phyloP scores from a whole-genome alignment of 2,329 filamentous ascomycete species.

The Chalaropsis ovoidea region DNA sequence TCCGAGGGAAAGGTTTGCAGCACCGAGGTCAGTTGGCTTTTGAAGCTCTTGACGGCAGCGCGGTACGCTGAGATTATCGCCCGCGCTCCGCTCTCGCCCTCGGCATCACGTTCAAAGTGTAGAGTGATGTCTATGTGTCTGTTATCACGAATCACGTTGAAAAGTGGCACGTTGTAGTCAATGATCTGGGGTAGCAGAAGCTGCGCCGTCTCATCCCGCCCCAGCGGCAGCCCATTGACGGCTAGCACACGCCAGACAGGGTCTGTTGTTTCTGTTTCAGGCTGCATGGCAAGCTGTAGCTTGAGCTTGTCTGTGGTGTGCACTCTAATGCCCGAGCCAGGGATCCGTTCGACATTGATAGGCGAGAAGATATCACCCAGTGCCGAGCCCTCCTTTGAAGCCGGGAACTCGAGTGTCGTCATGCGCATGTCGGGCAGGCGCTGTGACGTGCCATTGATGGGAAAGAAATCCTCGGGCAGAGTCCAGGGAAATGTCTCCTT shows the following conservation, averaged over 20 bases:
- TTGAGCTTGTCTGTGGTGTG: conserved; percentile 45
- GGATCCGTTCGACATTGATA: conserved; percentile 27
- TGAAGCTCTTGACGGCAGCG: conserved; percentile 26
- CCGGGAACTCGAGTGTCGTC: conserved; percentile 55
- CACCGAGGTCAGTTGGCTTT: conserved; percentile 25
- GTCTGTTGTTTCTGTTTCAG: conserved; percentile 31
- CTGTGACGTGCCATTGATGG: conserved; percentile 65
- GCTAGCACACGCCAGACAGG: conserved; percentile 60
- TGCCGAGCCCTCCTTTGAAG: conserved; percentile 36
- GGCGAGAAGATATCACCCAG: conserved; percentile 40
- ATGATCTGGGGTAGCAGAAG: conserved; percentile 66
- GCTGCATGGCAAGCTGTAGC: conserved; percentile 57
- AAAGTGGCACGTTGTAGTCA: conserved; percentile 71
- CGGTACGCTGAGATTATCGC: conserved; percentile 26
- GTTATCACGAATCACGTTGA: conserved; percentile 64
- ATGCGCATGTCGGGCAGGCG: conserved; percentile 61
- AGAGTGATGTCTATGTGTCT: conserved; percentile 65
- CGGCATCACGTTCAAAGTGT: conserved; percentile 30
- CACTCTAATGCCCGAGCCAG: conserved; percentile 25
- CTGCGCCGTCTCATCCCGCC: conserved; percentile 78
- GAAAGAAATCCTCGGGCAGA: conserved; percentile 63
- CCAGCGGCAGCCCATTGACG: conserved; percentile 69
- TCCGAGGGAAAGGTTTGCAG: conserved; percentile 24
- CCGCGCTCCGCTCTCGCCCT: conserved; percentile 19
- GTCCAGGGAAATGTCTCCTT: conserved; percentile 69